Conservation (phyloP, 2,329 filamentous ascomycete species). For the Alternaria triticimaculans region DNA sequence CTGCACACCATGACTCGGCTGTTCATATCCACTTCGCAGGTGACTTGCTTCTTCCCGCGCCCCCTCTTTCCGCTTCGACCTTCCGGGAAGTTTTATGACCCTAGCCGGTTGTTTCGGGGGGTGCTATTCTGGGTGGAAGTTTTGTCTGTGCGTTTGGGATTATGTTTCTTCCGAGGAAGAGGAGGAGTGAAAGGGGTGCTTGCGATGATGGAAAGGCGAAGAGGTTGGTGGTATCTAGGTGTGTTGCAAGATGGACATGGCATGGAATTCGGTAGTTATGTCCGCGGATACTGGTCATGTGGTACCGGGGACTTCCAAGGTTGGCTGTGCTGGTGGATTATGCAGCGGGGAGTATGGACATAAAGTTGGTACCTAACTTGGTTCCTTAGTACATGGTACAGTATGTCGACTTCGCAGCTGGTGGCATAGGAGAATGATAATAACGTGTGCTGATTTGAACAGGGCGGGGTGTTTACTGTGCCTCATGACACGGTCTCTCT, state of each 20-base stretch:
- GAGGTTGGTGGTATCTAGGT: neutral
- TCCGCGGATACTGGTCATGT: neutral
- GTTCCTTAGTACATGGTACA: neutral
- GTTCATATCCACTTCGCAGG: neutral
- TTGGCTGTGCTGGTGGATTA: neutral
- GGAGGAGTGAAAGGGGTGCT: no score
- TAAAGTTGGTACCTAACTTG: neutral
- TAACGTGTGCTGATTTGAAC: neutral
- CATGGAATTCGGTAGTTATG: neutral
- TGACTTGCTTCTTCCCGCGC: neutral
- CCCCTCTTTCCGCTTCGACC: neutral
- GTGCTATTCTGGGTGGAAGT: neutral
- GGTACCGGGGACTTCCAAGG: neutral
- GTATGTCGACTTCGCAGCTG: neutral
- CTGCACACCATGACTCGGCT: neutral
- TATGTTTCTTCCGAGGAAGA: neutral
- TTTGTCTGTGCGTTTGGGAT: neutral
- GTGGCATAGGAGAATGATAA: neutral
- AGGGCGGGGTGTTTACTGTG: neutral
- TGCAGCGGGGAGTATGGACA: neutral
- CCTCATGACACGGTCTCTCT: neutral
- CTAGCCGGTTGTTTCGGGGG: fast-evolving
- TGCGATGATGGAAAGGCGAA: no score
- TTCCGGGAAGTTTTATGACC: neutral
- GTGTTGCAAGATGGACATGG: neutral